A percentile compares a stretch with the other conserved stretches of the same genome.
phyloP scores from a whole-genome alignment of 75 land plant genomes.

The Sequoia sempervirens region DNA sequence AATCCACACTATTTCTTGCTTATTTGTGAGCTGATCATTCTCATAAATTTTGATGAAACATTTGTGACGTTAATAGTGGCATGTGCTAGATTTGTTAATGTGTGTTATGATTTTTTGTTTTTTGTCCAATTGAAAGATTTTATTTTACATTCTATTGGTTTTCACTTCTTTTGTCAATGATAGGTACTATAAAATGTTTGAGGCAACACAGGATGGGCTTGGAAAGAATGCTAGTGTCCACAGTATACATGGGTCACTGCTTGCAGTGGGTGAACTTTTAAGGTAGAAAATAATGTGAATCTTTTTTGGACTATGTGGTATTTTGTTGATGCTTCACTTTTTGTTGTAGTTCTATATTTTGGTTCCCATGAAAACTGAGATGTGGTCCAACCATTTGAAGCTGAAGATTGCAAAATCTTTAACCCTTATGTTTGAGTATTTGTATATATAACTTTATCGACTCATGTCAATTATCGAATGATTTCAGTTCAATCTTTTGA shows the following conservation, averaged over 20 bases:
- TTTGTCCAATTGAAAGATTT: background rate
- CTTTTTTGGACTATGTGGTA: background rate
- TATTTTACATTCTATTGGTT: background rate
- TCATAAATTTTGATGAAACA: constrained; percentile 1
- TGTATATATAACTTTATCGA: background rate
- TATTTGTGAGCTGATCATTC: background rate
- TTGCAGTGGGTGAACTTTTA: constrained; percentile 96
- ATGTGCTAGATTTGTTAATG: background rate
- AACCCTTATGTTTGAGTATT: background rate
- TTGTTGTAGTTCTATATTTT: background rate
- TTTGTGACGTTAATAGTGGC: constrained; percentile 2
- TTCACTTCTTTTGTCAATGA: constrained; percentile 4
- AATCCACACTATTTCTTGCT: background rate
- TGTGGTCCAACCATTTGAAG: background rate
- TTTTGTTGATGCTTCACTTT: background rate
- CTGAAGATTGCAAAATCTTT: background rate
- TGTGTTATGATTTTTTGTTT: background rate
- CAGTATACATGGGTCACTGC: constrained; percentile 99
- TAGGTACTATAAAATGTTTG: constrained; percentile 99
- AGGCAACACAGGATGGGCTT: constrained; percentile 98
- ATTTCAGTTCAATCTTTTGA: background rate
- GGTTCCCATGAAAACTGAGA: background rate
- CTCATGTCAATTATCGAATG: background rate
- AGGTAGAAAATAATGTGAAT: constrained; percentile 42
- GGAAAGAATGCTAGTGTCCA: constrained; percentile 92